A percentile compares a stretch with the other conserved stretches of the same genome.
Evolutionary conservation across 163 green algal species (phyloP).

Genomic region (Chlamydomonas reinhardtii): DNA sequence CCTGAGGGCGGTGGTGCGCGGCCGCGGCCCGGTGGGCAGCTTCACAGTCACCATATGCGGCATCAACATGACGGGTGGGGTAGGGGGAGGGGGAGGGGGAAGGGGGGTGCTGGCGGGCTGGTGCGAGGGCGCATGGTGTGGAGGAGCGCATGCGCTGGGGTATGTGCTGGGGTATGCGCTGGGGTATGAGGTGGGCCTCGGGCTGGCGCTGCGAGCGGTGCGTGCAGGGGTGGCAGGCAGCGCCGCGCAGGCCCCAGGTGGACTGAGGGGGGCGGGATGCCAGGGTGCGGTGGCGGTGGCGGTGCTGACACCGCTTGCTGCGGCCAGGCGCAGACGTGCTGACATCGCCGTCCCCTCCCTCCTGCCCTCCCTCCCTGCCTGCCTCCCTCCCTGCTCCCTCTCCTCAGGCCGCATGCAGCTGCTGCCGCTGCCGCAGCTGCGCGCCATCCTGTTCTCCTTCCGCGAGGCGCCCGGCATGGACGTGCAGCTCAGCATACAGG

Average conservation of each 20-base stretch:
- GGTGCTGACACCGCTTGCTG: too few relatives aligned
- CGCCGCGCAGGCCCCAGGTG: too few relatives aligned
- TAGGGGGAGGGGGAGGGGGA: not conserved
- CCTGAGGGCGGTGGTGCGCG: conserved; percentile 60
- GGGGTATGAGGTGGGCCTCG: too few relatives aligned
- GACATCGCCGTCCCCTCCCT: too few relatives aligned
- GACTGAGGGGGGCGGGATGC: too few relatives aligned
- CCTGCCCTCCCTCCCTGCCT: not conserved
- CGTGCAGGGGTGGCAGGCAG: too few relatives aligned
- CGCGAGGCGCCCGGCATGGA: conserved; percentile 37
- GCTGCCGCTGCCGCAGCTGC: conserved; percentile 48
- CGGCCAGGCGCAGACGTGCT: too few relatives aligned
- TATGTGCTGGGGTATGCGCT: too few relatives aligned
- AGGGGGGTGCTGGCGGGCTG: not conserved
- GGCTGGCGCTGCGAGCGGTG: too few relatives aligned
- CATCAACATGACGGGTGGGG: conserved; percentile 53
- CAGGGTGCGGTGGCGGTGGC: too few relatives aligned
- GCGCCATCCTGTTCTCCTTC: conserved; percentile 47
- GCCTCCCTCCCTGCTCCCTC: not conserved
- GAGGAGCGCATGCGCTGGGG: too few relatives aligned
- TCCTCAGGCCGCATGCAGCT: conserved; percentile 33
- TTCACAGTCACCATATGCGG: conserved; percentile 60
- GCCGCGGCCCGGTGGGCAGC: conserved; percentile 55
- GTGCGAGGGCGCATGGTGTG: too few relatives aligned
- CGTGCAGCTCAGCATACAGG: conserved; percentile 39